A percentile compares a stretch with the other conserved stretches of the same genome.
Evolutionary conservation across 1,284 basidiomycete genomes (phyloP).

Genomic region (Cryptococcus maquisensis): DNA sequence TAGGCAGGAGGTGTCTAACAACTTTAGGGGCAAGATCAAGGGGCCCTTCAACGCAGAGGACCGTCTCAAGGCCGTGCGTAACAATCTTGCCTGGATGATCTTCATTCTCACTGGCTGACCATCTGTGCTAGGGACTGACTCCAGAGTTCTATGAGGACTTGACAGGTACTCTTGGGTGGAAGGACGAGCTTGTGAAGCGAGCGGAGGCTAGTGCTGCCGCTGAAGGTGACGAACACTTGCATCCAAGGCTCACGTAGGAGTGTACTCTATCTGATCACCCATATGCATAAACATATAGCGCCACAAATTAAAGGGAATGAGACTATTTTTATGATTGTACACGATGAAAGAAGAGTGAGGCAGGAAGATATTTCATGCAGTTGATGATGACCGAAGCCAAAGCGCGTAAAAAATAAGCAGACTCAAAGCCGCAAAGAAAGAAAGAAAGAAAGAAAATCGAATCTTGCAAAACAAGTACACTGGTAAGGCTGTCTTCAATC

Average conservation of each 20-base stretch:
- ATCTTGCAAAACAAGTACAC: no score
- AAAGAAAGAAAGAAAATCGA: no score
- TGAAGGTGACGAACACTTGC: slow-evolving; percentile 38
- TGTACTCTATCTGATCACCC: no score
- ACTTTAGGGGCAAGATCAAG: slow-evolving; percentile 75
- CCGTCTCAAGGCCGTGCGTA: slow-evolving; percentile 60
- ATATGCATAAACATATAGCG: no score
- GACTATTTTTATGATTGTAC: no score
- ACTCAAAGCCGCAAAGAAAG: no score
- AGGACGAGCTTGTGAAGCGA: not conserved
- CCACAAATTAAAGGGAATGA: no score
- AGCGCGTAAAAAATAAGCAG: no score
- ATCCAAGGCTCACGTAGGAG: slow-evolving; percentile 35
- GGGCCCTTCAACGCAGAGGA: slow-evolving; percentile 79
- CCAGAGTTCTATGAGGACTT: slow-evolving; percentile 68
- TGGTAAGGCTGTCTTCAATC: no score
- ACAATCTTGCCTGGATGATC: not conserved
- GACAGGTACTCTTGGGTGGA: slow-evolving; percentile 50
- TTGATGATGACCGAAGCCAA: no score
- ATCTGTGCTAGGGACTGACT: slow-evolving; percentile 55
- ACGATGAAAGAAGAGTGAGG: no score
- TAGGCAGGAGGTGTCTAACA: slow-evolving; percentile 65
- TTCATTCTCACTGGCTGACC: not conserved
- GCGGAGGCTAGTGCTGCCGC: slow-evolving; percentile 6
- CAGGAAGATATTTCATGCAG: no score